Evolutionary conservation across 768 basidiomycete genomes (phyloP), one percentile per base, ranked within the genome.

Genomic region (Termitomyces sp.): DNA sequence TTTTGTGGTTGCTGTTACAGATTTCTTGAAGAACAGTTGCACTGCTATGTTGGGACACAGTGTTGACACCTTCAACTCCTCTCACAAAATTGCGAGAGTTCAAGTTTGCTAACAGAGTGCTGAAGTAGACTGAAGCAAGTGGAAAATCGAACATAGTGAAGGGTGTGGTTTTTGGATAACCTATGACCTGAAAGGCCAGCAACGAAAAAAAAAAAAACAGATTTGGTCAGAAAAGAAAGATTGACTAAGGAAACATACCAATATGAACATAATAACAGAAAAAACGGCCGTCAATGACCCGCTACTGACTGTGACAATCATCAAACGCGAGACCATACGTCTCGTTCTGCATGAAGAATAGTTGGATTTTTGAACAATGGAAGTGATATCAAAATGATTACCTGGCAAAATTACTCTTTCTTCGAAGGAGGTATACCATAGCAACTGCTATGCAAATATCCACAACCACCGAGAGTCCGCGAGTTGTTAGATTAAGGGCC

Each of bases 81-180:
- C 47, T 50, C 34, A 57, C 46, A 42, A 48, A 57, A 3, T 5
- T 33, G 46, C 55, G 34, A 20, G 55, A 48, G 47, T 57, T 57
- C 33, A 57, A 41, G 31, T 57, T 57, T 1, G 56, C 56, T 2
- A 57, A 18, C 4, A 57, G 33, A 18, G 56, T 57, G 37, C 56
- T 50, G 9, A 50, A 57, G 27, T 57, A 57, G 24, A 57, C 37
- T 2, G 56, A 57, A 15, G 37, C 1, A 6, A 57, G 20, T n/a
- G 47, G 11, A 30, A 27, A 50, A 11, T 57, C 47, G 5, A 49
- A 47, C 24, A 50, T 50, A 2, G 33, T 16, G 11, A n/a, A 49
- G 3, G 31, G 37, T 12, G n/a, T 4, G 9, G 45, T 36, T 5
- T 15, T n/a, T 8, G 46, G 36, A 57, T 37, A 49, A 3, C 39